A percentile compares a stretch with the other conserved stretches of the same genome.
These are phyloP conservation scores for Jacaranda mimosifolia DNA, from an alignment of 257 asterid genomes.

Conservation along the genomic window DNA sequence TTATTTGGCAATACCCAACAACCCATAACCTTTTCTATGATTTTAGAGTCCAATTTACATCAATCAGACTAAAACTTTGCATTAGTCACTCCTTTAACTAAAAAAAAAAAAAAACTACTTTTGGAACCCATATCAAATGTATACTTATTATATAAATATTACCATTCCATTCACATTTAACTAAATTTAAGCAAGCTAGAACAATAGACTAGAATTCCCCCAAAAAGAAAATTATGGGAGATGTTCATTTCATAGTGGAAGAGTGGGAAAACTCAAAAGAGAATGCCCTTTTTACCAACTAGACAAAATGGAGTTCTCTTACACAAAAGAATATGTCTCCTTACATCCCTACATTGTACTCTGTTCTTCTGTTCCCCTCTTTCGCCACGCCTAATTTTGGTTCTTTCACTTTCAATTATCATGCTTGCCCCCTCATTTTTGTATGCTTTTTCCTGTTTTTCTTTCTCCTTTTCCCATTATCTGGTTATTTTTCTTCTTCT, in stretches of 20 bases:
- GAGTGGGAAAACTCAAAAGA: conserved; percentile 33
- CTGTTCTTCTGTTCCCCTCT: conserved; percentile 42
- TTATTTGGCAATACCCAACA: too few relatives aligned
- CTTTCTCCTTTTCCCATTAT: not conserved
- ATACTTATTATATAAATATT: too few relatives aligned
- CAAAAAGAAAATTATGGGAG: not conserved
- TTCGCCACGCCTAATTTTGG: conserved; percentile 52
- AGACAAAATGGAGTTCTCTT: conserved; percentile 39
- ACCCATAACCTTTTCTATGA: too few relatives aligned
- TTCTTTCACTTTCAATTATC: conserved; percentile 61
- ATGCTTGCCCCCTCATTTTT: conserved; percentile 25
- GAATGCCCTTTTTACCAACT: conserved; percentile 20
- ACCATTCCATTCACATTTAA: too few relatives aligned
- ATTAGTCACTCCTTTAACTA: too few relatives aligned
- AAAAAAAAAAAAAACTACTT: too few relatives aligned
- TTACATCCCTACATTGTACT: conserved; percentile 50
- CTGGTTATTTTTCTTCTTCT: not conserved
- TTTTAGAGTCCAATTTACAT: too few relatives aligned
- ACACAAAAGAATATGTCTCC: conserved; percentile 48
- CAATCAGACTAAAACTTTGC: too few relatives aligned
- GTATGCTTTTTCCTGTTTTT: not conserved
- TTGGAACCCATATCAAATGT: too few relatives aligned
- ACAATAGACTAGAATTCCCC: not conserved
- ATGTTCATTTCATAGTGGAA: not conserved
- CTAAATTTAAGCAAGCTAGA: too few relatives aligned